A percentile compares a stretch with the other conserved stretches of the same genome.
Conservation (phyloP, 495 filamentous ascomycete species). For the Penicillium turbatum region DNA sequence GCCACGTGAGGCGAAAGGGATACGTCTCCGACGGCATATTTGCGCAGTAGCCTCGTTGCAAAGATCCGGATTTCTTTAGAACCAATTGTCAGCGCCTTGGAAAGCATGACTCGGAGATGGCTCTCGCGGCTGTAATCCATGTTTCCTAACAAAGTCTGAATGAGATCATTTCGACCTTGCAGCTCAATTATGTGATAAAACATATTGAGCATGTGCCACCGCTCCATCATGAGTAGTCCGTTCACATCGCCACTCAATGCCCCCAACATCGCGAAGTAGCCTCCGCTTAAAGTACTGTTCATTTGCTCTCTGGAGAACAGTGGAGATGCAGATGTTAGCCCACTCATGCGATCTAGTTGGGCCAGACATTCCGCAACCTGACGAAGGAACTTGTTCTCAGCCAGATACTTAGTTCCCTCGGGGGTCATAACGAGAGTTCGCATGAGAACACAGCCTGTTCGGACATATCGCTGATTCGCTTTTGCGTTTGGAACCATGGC, state of each 20-base stretch:
- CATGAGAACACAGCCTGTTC: constrained; percentile 81
- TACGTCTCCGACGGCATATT: constrained; percentile 59
- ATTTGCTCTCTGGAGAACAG: constrained; percentile 84
- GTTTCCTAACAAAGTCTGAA: constrained; percentile 77
- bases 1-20: constrained; percentile 27
- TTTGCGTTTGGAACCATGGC: constrained; percentile 81
- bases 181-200: constrained; percentile 97
- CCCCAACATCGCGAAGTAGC: constrained; percentile 92
- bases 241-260: constrained; percentile 73
- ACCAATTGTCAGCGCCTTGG: constrained; percentile 86
- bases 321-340: constrained; percentile 79
- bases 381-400: constrained; percentile 85
- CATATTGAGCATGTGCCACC: constrained; percentile 98
- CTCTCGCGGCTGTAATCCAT: constrained; percentile 88
- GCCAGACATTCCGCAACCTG: constrained; percentile 94
- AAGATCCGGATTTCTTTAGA: constrained; percentile 88
- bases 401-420: constrained; percentile 79
- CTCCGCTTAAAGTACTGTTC: constrained; percentile 75
- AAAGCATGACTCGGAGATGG: constrained; percentile 85
- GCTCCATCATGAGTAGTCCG: constrained; percentile 85
- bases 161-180: constrained; percentile 81
- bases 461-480: constrained; percentile 89
- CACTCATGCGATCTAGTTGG: constrained; percentile 88
- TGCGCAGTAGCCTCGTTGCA: constrained; percentile 75
- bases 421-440: constrained; percentile 75